A percentile compares a stretch with the other conserved stretches of the same genome.
These are phyloP conservation scores for Coemansia sp. DNA, from an alignment of 192 early-diverging fungal genomes.

Conservation along the genomic window DNA sequence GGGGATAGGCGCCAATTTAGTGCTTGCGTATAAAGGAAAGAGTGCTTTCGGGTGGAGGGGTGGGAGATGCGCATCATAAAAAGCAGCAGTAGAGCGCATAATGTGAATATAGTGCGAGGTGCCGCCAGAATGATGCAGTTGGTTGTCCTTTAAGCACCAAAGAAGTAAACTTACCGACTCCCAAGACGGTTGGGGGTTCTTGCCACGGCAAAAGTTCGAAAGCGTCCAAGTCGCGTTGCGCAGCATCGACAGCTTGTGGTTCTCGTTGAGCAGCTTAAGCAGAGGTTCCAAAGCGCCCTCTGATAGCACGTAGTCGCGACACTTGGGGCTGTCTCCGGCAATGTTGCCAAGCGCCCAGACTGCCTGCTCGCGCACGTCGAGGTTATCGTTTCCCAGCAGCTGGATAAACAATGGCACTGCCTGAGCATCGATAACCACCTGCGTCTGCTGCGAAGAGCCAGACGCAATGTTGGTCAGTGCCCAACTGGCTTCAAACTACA, in stretches of 20 bases:
- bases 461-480: conserved; percentile 99
- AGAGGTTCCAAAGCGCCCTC: conserved; percentile 85
- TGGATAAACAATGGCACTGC: conserved; percentile 92
- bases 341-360: conserved; percentile 99
- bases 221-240: conserved; percentile 99
- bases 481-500: conserved; percentile 97
- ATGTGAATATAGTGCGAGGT: conserved; percentile 4
- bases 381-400: conserved; percentile 75
- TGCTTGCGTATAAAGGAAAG: too few species aligned
- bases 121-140: conserved; percentile 6
- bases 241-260: conserved; percentile 95
- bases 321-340: conserved; percentile 91
- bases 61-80: neutral
- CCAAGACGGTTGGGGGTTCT: conserved; percentile 95
- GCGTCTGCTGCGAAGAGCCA: conserved; percentile 89
- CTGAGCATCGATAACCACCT: conserved; percentile 88
- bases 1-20: neutral
- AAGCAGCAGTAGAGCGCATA: conserved; percentile 6
- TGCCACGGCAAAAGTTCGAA: conserved; percentile 98
- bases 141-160: conserved; percentile 18
- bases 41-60: neutral
- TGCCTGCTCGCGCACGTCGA: conserved; percentile 95
- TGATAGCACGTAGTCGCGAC: conserved; percentile 86
- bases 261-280: conserved; percentile 79
- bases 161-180: conserved; percentile 53